phyloP scores from a whole-genome alignment of 805 yeast genomes.

The Spathaspora sp. region DNA sequence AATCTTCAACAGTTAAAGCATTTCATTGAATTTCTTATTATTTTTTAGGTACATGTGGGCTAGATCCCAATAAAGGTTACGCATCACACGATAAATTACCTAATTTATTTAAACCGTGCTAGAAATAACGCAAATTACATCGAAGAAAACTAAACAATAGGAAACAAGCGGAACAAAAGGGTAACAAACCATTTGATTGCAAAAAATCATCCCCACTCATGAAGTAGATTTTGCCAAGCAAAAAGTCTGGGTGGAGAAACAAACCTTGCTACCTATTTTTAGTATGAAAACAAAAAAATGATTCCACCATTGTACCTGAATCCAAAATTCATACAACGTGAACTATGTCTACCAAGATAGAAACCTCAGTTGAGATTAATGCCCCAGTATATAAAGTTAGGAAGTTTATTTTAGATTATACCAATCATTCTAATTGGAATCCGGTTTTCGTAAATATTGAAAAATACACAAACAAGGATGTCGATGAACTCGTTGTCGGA shows the following conservation, averaged over 20 bases:
- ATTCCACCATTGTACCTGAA: too few relatives aligned
- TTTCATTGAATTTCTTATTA: background rate
- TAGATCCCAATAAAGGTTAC: background rate
- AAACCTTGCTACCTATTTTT: background rate
- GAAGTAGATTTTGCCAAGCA: background rate
- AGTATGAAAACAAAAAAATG: too few relatives aligned
- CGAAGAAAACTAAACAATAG: background rate
- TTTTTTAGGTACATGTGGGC: background rate
- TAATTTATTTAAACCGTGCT: background rate
- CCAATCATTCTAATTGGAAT: conserved; percentile 10
- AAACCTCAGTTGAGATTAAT: conserved; percentile 9
- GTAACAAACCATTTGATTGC: background rate
- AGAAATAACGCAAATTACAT: background rate
- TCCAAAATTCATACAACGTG: background rate
- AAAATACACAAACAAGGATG: conserved; percentile 1
- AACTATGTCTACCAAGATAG: background rate
- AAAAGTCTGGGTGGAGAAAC: background rate
- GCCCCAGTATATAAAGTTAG: conserved; percentile 6
- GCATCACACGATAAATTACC: background rate
- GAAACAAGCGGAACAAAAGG: background rate
- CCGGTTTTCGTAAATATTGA: conserved; percentile 10
- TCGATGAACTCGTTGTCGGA: conserved; percentile 3
- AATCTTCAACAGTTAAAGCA: background rate
- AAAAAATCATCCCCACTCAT: background rate
- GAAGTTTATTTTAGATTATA: conserved; percentile 7